These are phyloP conservation scores for Kluyveromyces sp. DNA, from an alignment of 1,139 yeast species.

Conservation along the genomic window DNA sequence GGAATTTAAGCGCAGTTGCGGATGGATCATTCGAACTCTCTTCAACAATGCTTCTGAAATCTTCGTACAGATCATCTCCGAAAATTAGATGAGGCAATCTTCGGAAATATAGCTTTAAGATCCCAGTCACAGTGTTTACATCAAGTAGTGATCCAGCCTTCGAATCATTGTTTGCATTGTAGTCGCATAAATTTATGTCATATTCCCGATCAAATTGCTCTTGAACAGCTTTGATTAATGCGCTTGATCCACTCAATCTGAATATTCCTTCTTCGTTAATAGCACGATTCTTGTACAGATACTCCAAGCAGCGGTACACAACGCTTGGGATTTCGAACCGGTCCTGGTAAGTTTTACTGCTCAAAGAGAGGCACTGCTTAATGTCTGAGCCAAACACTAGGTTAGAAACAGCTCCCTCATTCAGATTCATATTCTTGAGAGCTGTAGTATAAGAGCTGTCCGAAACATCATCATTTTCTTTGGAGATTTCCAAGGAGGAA, in stretches of 20 bases:
- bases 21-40: constrained; percentile 28
- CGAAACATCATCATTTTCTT: constrained; percentile 9
- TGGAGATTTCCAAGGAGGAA: constrained; percentile 9
- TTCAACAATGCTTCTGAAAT: constrained; percentile 35
- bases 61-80: constrained; percentile 42
- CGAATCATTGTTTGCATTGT: constrained; percentile 14
- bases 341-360: constrained; percentile 42
- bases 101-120: constrained; percentile 66
- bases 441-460: constrained; percentile 25
- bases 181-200: constrained; percentile 58
- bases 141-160: constrained; percentile 34
- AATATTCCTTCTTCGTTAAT: constrained; percentile 85
- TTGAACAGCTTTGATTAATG: constrained; percentile 65
- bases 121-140: constrained; percentile 72
- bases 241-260: constrained; percentile 83
- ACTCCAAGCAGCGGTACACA: constrained; percentile 68
- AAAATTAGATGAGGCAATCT: constrained; percentile 63
- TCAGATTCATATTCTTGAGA: constrained; percentile 27
- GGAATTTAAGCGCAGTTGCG: constrained; percentile 31
- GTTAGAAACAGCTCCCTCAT: constrained; percentile 11
- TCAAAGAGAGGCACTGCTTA: constrained; percentile 44
- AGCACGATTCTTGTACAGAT: constrained; percentile 60
- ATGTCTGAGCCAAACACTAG: constrained; percentile 63
- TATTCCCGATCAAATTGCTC: constrained; percentile 56
- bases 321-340: constrained; percentile 59